Percentiles rank a stretch among this genome's conserved stretches.
Evolutionary conservation across 441 rosid species (phyloP).

Genomic region (Syzygium syzygioides): DNA sequence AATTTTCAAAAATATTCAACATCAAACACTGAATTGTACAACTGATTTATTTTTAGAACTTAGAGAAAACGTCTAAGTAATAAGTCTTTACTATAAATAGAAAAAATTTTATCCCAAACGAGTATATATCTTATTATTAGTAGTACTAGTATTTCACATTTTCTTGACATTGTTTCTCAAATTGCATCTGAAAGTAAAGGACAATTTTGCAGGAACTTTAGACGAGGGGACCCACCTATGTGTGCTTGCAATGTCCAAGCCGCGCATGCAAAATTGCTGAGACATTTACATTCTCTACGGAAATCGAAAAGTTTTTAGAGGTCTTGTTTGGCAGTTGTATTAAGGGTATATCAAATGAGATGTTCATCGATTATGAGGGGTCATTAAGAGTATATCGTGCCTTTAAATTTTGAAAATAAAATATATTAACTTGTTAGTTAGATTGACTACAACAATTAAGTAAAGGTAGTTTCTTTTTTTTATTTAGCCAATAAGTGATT

Average conservation of each 20-base stretch:
- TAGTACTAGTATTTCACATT: background rate
- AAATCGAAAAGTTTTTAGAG: background rate
- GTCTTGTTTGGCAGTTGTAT: background rate
- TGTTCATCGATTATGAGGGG: background rate
- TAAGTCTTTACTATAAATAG: background rate
- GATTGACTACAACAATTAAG: background rate
- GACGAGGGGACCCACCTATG: background rate
- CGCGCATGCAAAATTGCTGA: background rate
- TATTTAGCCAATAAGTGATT: background rate
- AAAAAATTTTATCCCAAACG: fast-evolving
- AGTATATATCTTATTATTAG: background rate
- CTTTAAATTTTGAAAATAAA: background rate
- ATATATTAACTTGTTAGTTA: background rate
- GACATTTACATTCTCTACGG: background rate
- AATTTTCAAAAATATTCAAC: too few species aligned
- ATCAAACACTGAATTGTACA: background rate
- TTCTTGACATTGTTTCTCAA: background rate
- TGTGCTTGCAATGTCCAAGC: background rate
- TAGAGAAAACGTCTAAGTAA: background rate
- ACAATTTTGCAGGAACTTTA: background rate
- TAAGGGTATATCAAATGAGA: background rate
- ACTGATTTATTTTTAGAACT: too few species aligned
- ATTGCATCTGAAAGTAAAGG: background rate
- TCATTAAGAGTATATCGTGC: background rate
- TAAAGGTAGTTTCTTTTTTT: background rate